Evolutionary conservation across 768 basidiomycete species (phyloP).

Genomic region (Tylopilus subfusipes): DNA sequence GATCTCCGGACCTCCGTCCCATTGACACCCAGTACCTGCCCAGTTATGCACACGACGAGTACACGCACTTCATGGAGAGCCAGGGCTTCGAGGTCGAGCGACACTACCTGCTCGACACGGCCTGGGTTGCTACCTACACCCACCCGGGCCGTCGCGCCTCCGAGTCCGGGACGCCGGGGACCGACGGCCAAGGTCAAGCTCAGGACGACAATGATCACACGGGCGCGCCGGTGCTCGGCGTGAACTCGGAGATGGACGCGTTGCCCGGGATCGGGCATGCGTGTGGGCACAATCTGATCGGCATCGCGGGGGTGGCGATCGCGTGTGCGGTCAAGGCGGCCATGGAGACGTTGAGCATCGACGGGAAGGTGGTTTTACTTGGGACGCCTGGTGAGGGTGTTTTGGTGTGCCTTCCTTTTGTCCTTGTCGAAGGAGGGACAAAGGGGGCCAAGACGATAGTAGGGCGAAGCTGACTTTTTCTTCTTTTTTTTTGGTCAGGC

Average conservation of each 20-base stretch:
- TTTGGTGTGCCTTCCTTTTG: background rate
- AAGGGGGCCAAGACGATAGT: no score
- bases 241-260: constrained; percentile 81
- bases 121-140: constrained; percentile 67
- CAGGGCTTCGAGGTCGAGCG: constrained; percentile 63
- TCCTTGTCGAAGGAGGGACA: background rate
- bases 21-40: no score
- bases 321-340: constrained; percentile 63
- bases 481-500: background rate
- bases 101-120: constrained; percentile 64
- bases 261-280: constrained; percentile 60
- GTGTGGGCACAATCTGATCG: constrained; percentile 82
- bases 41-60: constrained; percentile 60
- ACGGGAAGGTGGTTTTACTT: constrained; percentile 64
- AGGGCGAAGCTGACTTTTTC: background rate
- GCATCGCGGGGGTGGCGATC: constrained; percentile 67
- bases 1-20: background rate
- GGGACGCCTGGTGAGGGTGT: constrained; percentile 66
- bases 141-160: no score
- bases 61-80: constrained; percentile 62
- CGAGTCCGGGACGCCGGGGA: no score
- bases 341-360: constrained; percentile 55
- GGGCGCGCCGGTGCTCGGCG: constrained; percentile 40
- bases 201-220: no score
- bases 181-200: background rate